A percentile compares a stretch with the other conserved stretches of the same genome.
Evolutionary conservation across 495 filamentous ascomycete species (phyloP).

Genomic region (Xylaria venustula): DNA sequence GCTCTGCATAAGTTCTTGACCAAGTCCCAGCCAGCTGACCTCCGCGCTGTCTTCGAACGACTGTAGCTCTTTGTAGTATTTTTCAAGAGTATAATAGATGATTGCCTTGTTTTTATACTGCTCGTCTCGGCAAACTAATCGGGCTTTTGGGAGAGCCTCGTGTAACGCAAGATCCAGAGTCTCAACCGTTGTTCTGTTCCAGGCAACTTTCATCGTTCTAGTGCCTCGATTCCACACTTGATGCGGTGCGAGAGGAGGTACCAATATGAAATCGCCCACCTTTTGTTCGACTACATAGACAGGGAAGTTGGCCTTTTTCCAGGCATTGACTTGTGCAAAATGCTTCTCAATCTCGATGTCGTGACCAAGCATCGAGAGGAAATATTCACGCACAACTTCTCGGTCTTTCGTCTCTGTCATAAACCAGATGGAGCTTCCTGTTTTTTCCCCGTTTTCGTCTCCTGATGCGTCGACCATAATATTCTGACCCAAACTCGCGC

Average conservation of each 20-base stretch:
- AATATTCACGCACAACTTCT: constrained; percentile 84
- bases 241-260: constrained; percentile 94
- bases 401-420: constrained; percentile 95
- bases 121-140: constrained; percentile 95
- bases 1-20: constrained; percentile 44
- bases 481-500: constrained; percentile 91
- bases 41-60: constrained; percentile 47
- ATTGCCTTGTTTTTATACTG: constrained; percentile 99
- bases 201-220: constrained; percentile 92
- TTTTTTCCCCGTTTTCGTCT: constrained; percentile 65
- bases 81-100: constrained; percentile 76
- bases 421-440: constrained; percentile 93
- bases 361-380: constrained; percentile 84
- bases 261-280: constrained; percentile 90
- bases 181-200: constrained; percentile 95
- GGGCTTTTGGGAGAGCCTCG: constrained; percentile 82
- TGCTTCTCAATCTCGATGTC: constrained; percentile 95
- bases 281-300: constrained; percentile 92
- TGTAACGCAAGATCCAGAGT: constrained; percentile 80
- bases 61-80: constrained; percentile 67
- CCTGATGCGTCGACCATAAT: constrained; percentile 93
- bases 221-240: constrained; percentile 98
- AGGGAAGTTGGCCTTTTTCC: constrained; percentile 87
- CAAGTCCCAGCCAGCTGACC: constrained; percentile 40
- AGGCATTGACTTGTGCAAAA: constrained; percentile 90